Evolutionary conservation across 2,329 filamentous ascomycete genomes (phyloP).

Genomic region (Onygena corvina): DNA sequence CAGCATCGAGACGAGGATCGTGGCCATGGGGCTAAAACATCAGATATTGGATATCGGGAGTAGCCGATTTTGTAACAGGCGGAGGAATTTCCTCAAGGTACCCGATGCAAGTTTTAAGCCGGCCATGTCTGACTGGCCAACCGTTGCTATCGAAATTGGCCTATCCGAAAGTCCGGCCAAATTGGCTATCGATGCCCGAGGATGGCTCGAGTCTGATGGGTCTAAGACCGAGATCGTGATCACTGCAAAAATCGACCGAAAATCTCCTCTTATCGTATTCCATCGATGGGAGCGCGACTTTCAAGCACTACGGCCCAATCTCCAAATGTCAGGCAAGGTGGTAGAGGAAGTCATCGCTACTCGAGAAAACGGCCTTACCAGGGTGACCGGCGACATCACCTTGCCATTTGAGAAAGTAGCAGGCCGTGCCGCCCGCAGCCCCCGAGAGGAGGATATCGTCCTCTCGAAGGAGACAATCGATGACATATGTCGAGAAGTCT

Average conservation of each 20-base stretch:
- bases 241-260: neutral
- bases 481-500: no score
- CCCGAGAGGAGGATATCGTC: neutral
- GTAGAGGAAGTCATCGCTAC: neutral
- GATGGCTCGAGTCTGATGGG: neutral
- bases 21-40: neutral
- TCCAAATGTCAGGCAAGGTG: no score
- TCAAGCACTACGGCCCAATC: neutral
- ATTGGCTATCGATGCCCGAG: constrained; percentile 1
- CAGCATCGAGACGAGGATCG: neutral
- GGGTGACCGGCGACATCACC: neutral
- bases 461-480: no score
- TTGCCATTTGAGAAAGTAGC: neutral
- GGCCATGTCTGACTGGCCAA: neutral
- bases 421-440: neutral
- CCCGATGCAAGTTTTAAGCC: neutral
- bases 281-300: neutral
- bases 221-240: neutral
- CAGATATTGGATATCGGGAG: neutral
- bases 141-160: neutral
- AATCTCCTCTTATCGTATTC: neutral
- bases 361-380: neutral
- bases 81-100: neutral
- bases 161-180: neutral
- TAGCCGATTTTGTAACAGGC: neutral